phyloP scores from a whole-genome alignment of 345 rosid genomes.

The Eutrema heterophyllum region DNA sequence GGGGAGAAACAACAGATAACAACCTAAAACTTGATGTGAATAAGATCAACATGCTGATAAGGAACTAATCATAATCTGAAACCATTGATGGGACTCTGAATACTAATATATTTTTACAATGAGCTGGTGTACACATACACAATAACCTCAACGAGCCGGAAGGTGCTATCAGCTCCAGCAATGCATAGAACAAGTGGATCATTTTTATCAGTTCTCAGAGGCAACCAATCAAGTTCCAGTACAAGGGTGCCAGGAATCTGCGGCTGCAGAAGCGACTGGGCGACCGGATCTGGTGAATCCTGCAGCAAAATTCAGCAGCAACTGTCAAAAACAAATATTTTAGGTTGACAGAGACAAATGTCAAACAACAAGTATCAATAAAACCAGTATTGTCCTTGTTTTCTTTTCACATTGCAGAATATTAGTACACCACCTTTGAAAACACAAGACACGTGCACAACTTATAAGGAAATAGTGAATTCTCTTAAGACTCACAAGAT shows the following conservation, averaged over 20 bases:
- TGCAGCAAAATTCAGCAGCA: constrained; percentile 38
- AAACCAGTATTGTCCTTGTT: neutral
- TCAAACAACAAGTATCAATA: constrained; percentile 9
- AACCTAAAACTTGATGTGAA: constrained; percentile 3
- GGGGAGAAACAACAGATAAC: constrained; percentile 5
- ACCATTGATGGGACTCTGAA: neutral
- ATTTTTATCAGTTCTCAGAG: constrained; percentile 63
- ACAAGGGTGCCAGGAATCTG: constrained; percentile 97
- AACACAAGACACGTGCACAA: constrained; percentile 11
- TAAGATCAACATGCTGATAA: constrained; percentile 1
- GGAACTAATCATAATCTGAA: constrained; percentile 8
- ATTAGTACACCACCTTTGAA: neutral
- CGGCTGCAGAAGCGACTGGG: constrained; percentile 93
- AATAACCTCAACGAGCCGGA: constrained; percentile 81
- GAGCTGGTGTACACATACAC: constrained; percentile 49
- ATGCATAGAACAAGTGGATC: constrained; percentile 88
- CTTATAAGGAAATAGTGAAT: constrained; percentile 8
- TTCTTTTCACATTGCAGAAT: constrained; percentile 9
- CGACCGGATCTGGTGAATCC: constrained; percentile 94
- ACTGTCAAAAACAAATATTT: neutral
- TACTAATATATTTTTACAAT: neutral
- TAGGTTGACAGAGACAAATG: constrained; percentile 6
- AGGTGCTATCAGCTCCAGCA: constrained; percentile 97
- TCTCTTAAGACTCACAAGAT: constrained; percentile 62
- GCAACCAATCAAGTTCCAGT: constrained; percentile 96